Percentiles rank a stretch among this genome's conserved stretches.
Conservation (phyloP, 495 filamentous ascomycete species). For the Aspergillus affinis region DNA sequence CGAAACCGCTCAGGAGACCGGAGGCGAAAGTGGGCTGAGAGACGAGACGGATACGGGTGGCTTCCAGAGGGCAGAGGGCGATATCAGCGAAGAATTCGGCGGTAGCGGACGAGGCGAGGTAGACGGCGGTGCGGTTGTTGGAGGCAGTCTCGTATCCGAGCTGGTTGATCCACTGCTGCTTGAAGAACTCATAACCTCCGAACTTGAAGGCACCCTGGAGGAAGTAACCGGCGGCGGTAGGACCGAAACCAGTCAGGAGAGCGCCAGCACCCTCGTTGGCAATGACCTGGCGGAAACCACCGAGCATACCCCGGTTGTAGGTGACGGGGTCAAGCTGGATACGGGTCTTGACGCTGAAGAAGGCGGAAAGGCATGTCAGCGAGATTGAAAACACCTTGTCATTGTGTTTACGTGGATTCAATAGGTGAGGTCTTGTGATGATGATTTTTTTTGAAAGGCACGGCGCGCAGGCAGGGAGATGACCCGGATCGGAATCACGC, state of each 20-base stretch:
- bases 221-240: constrained; percentile 90
- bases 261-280: constrained; percentile 83
- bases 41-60: constrained; percentile 92
- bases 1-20: constrained; percentile 78
- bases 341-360: constrained; percentile 77
- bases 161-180: constrained; percentile 84
- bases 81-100: constrained; percentile 96
- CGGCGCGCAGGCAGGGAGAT: background rate
- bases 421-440: background rate
- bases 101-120: constrained; percentile 78
- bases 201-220: constrained; percentile 95
- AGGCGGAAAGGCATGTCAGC: background rate
- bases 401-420: background rate
- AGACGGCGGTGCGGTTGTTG: constrained; percentile 85
- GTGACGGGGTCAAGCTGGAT: constrained; percentile 89
- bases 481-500: constrained; percentile 13
- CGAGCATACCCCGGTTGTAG: constrained; percentile 88
- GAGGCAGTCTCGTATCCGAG: constrained; percentile 76
- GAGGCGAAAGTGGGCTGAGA: constrained; percentile 83
- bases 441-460: background rate
- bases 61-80: constrained; percentile 90
- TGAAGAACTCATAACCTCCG: constrained; percentile 94
- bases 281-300: constrained; percentile 82
- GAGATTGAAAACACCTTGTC: background rate
- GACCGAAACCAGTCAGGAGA: constrained; percentile 83